phyloP scores from a whole-genome alignment of 78 protist genomes.

The Dictyostelium discoideum region DNA sequence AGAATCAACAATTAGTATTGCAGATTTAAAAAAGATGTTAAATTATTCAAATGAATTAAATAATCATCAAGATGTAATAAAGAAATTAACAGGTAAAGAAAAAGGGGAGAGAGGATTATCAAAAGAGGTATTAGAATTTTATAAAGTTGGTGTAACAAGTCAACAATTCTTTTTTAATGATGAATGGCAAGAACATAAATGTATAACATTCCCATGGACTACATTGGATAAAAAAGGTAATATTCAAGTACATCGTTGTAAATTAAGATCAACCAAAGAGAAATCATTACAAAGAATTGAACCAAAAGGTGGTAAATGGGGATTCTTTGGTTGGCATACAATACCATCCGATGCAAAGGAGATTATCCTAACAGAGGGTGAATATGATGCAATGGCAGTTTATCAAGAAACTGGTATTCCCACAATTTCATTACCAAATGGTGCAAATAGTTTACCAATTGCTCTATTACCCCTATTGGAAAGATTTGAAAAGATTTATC shows the following conservation, averaged over 20 bases:
- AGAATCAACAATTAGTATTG: neutral
- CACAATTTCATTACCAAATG: constrained; percentile 90
- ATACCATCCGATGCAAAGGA: constrained; percentile 75
- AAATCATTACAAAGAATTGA: constrained; percentile 75
- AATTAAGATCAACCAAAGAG: constrained; percentile 64
- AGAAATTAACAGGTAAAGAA: constrained; percentile 49
- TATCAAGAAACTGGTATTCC: constrained; percentile 85
- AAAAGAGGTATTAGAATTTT: constrained; percentile 30
- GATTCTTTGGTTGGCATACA: constrained; percentile 89
- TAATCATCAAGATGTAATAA: constrained; percentile 26
- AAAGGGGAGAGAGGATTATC: constrained; percentile 62
- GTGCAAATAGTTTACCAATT: constrained; percentile 78
- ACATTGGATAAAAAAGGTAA: constrained; percentile 39
- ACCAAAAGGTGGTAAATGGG: constrained; percentile 85
- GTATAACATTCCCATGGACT: constrained; percentile 88
- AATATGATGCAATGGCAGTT: constrained; percentile 92
- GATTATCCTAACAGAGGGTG: constrained; percentile 87
- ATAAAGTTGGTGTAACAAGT: constrained; percentile 69
- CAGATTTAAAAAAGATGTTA: constrained; percentile 32
- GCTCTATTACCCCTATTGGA: constrained; percentile 77
- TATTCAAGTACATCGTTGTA: constrained; percentile 37
- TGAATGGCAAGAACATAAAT: constrained; percentile 74
- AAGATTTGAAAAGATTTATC: constrained; percentile 76
- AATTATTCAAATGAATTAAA: constrained; percentile 18
- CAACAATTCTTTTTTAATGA: constrained; percentile 48